Percentiles rank a stretch among this genome's conserved stretches.
Conservation (phyloP, 345 rosid genomes). For the Barbarea vulgaris region DNA sequence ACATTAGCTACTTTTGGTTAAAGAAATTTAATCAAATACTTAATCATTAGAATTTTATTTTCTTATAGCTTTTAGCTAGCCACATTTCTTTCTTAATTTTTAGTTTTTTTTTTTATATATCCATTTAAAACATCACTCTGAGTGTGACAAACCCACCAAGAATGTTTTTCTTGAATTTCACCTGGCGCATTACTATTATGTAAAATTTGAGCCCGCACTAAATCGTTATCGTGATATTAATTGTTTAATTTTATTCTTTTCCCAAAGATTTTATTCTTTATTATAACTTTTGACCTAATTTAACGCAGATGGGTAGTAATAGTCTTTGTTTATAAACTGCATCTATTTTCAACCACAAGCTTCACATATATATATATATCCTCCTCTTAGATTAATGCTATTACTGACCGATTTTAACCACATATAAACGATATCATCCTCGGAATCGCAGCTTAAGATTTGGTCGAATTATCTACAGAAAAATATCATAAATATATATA, state of each 20-base stretch:
- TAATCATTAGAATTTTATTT: conserved; percentile 23
- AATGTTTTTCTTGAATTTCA: conserved; percentile 26
- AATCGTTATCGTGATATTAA: neutral
- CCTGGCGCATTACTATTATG: conserved; percentile 34
- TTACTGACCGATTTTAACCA: conserved; percentile 18
- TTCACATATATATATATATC: neutral
- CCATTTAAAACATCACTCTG: conserved; percentile 19
- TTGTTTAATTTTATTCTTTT: neutral
- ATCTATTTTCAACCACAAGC: conserved; percentile 30
- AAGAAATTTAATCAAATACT: conserved; percentile 10
- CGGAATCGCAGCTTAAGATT: conserved; percentile 17
- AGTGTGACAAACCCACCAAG: conserved; percentile 33
- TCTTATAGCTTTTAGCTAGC: conserved; percentile 13
- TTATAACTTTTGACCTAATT: conserved; percentile 25
- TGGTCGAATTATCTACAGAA: conserved; percentile 14
- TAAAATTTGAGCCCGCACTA: conserved; percentile 29
- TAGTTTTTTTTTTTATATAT: neutral
- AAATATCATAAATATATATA: neutral
- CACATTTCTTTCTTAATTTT: neutral
- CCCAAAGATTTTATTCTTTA: neutral
- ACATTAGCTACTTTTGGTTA: neutral
- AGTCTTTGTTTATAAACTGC: conserved; percentile 2
- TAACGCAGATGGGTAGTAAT: neutral
- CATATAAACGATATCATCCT: conserved; percentile 11
- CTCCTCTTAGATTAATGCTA: neutral